These are phyloP conservation scores for Sherardia arvensis DNA, from an alignment of 257 asterid species.

Conservation along the genomic window DNA sequence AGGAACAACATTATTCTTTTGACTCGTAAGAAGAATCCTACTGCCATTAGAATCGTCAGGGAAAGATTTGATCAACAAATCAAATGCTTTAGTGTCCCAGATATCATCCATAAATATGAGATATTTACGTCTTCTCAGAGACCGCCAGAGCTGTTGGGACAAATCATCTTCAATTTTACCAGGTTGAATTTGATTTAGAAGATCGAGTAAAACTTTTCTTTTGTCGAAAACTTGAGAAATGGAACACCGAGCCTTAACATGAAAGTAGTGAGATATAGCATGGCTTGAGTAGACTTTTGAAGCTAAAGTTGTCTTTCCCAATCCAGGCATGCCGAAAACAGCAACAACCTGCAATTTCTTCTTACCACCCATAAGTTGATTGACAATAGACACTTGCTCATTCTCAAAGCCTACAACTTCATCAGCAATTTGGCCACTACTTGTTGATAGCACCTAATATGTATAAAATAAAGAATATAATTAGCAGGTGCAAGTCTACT, in stretches of 20 bases:
- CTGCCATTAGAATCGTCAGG: not conserved
- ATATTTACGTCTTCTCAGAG: not conserved
- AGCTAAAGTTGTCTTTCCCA: not conserved
- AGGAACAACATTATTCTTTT: not conserved
- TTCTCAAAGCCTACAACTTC: not conserved
- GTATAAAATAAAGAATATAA: too few relatives aligned
- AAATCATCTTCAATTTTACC: not conserved
- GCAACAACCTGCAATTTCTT: not conserved
- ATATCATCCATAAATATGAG: conserved; percentile 6
- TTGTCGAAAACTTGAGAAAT: not conserved
- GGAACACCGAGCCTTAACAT: not conserved
- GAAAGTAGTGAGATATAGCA: not conserved
- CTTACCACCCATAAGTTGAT: not conserved
- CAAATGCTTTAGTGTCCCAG: not conserved
- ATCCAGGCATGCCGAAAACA: not conserved
- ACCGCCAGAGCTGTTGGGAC: not conserved
- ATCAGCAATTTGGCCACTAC: not conserved
- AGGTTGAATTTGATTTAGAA: not conserved
- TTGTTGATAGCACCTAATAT: too few relatives aligned
- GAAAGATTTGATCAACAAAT: not conserved
- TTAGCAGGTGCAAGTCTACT: too few relatives aligned
- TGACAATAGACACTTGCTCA: not conserved
- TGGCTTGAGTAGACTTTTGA: not conserved
- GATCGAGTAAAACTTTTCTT: not conserved
- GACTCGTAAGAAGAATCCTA: not conserved